Base-by-base conservation (phyloP, 2,329 filamentous ascomycete genomes). In the Hypoxylon rubiginosum region DNA sequence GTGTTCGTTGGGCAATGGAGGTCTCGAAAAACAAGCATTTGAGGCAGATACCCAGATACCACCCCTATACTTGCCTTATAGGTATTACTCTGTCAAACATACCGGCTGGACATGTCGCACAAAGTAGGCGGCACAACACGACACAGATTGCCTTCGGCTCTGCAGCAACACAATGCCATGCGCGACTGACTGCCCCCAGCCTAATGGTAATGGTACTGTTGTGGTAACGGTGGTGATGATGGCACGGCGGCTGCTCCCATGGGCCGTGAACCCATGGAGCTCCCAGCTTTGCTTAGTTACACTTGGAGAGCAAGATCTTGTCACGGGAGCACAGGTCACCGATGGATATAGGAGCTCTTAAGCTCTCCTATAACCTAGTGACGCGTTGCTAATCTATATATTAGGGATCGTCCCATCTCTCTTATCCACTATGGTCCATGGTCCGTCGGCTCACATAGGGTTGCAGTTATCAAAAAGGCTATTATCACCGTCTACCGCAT, bases 391-490 rank as follows among this genome's bases (percentile, higher is more conserved):
- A 63, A 68, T 68, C 62, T 65, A 67, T 70, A 68, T 68, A 70
- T 67, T 64, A 70, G 62, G 59, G 67, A 70, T 70, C 64, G 54
- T 68, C 64, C 65, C 59, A 70, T 68, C 65, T 64, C 41, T 58
- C 58, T 46, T 64, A 65, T 63, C 58, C 61, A 61, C 58, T 58
- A 55, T 65, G 34, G 62, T 54, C 55, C 58, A 55, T 63, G 58
- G 56, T 60, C 64, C 56, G 58, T 58, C 62, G 58, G 64, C 56
- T 63, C 58, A 63, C 62, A 61, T 51, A 68, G 62, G 62, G 67
- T 70, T 70, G 62, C 67, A 70, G 50, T 64, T 64, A 49, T 68
- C 67, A 70, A 68, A 70, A 68, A 70, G 67, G 64, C 67, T 70
- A 70, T 70, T 70, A 58, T 65, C 62, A n/a, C 60, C 52, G 26